Conservation (phyloP, 345 rosid genomes). For the Brassica carinata region DNA sequence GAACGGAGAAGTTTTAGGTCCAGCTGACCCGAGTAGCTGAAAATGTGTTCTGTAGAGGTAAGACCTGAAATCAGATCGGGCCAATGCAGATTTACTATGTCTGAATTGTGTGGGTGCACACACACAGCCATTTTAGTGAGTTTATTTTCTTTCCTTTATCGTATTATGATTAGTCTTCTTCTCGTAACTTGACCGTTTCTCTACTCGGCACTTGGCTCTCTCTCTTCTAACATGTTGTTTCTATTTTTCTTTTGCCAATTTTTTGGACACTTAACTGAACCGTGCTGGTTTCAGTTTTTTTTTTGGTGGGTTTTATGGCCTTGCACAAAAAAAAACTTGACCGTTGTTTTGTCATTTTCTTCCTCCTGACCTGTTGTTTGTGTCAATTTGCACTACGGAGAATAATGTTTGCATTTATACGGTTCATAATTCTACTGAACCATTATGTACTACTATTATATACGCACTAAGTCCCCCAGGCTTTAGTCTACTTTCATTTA, state of each 20-base stretch:
- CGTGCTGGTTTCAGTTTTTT: too few relatives aligned
- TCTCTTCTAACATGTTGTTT: too few relatives aligned
- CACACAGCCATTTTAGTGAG: background rate
- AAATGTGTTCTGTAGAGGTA: background rate
- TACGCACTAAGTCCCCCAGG: background rate
- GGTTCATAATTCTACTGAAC: background rate
- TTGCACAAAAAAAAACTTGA: background rate
- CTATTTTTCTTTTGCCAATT: too few relatives aligned
- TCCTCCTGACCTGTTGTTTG: background rate
- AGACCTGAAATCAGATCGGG: background rate
- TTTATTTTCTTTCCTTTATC: background rate
- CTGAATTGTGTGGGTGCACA: background rate
- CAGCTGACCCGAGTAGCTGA: background rate
- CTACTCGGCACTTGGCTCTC: too few relatives aligned
- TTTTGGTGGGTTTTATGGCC: too few relatives aligned
- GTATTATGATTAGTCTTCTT: background rate
- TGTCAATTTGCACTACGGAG: background rate
- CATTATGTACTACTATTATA: background rate
- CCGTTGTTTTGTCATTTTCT: background rate
- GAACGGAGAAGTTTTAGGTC: background rate
- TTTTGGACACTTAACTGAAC: too few relatives aligned
- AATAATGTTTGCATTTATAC: background rate
- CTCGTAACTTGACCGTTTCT: background rate
- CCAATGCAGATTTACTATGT: background rate
- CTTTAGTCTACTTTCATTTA: background rate